A percentile compares a stretch with the other conserved stretches of the same genome.
Evolutionary conservation across 208 protist genomes (phyloP).

Genomic region (Leishmania tarentolae): DNA sequence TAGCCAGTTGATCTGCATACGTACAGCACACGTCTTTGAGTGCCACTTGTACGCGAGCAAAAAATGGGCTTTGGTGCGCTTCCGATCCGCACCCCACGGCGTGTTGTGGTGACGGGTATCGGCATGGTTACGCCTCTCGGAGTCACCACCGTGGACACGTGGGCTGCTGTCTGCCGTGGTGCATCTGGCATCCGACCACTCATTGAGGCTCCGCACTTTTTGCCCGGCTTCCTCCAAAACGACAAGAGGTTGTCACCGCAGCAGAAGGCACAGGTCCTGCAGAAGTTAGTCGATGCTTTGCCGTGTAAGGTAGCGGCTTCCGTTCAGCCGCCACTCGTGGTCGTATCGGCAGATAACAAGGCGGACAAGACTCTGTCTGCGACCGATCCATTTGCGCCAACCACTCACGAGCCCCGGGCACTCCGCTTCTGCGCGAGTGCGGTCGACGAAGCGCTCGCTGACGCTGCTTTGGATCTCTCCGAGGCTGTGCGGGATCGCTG

Average conservation of each 20-base stretch:
- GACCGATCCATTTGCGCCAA: conserved; percentile 47
- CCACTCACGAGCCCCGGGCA: conserved; percentile 55
- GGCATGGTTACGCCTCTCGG: conserved; percentile 95
- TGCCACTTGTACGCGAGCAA: not conserved
- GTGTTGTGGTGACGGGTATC: conserved; percentile 96
- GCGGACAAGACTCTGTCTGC: not conserved
- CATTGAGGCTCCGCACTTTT: conserved; percentile 54
- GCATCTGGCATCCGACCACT: conserved; percentile 56
- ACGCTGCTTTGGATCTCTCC: conserved; percentile 42
- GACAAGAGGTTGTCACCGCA: conserved; percentile 32
- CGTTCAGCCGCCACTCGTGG: conserved; percentile 27
- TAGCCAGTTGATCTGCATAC: not conserved
- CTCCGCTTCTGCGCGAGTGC: conserved; percentile 52
- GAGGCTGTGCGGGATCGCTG: conserved; percentile 34
- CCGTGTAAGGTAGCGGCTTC: conserved; percentile 74
- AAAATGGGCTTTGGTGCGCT: conserved; percentile 38
- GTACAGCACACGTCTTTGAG: not conserved
- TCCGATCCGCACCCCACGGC: conserved; percentile 43
- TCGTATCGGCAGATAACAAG: not conserved
- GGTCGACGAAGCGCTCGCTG: conserved; percentile 66
- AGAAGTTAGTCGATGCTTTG: conserved; percentile 51
- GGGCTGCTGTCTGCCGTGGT: conserved; percentile 71
- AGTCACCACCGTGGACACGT: conserved; percentile 64
- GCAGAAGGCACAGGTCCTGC: conserved; percentile 29
- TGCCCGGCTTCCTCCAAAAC: conserved; percentile 56